These are phyloP conservation scores for Madurella fahalii DNA, from an alignment of 2,329 filamentous ascomycete genomes.

Conservation along the genomic window DNA sequence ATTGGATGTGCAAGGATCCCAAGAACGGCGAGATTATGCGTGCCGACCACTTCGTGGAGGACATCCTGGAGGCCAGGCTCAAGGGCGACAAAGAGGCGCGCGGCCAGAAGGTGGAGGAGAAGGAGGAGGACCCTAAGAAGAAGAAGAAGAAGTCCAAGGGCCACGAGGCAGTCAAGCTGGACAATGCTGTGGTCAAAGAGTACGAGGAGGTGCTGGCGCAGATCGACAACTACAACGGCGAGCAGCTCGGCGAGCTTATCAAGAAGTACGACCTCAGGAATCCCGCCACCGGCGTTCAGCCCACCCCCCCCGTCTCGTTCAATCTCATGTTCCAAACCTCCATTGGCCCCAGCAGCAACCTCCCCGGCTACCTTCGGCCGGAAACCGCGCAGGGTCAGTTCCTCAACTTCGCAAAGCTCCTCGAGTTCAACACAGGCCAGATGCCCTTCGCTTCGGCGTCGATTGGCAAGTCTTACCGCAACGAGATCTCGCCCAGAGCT, in stretches of 20 bases:
- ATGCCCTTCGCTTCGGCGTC: slow-evolving; percentile 98
- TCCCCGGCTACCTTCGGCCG: slow-evolving; percentile 79
- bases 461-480: slow-evolving; percentile 96
- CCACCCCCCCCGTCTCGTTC: slow-evolving; percentile 81
- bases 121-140: slow-evolving; percentile 62
- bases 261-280: slow-evolving; percentile 88
- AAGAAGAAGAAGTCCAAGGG: slow-evolving; percentile 89
- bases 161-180: slow-evolving; percentile 77
- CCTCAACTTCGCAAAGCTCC: slow-evolving; percentile 90
- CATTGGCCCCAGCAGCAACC: slow-evolving; percentile 87
- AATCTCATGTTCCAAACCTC: slow-evolving; percentile 98
- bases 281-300: slow-evolving; percentile 71
- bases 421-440: slow-evolving; percentile 90
- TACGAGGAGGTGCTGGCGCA: slow-evolving; percentile 87
- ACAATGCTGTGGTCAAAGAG: slow-evolving; percentile 80
- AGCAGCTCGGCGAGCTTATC: slow-evolving; percentile 82
- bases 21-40: slow-evolving; percentile 96
- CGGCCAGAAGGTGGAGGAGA: slow-evolving; percentile 72
- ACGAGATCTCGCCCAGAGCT: slow-evolving; percentile 91
- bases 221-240: slow-evolving; percentile 92
- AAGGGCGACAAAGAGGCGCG: slow-evolving; percentile 92
- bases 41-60: slow-evolving; percentile 94
- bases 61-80: slow-evolving; percentile 79
- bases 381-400: slow-evolving; percentile 99
- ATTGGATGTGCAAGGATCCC: slow-evolving; percentile 99